Evolutionary conservation across 441 rosid species (phyloP), one percentile per base, ranked within the genome.

Genomic region (Gossypium trilobum): DNA sequence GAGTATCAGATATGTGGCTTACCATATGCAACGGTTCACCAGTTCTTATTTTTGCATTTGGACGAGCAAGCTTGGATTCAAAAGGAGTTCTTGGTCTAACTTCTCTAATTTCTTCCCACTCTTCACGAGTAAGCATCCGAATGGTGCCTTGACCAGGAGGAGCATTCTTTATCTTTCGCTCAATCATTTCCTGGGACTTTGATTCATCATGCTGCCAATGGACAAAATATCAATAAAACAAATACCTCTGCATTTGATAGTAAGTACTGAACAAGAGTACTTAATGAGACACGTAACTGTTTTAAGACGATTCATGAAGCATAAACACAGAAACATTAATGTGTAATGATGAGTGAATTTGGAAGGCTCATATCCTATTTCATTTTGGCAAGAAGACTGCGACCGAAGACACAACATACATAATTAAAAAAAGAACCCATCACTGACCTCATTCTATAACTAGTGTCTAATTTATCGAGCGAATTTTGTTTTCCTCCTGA

Each of bases 61-160:
- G 90, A 59, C 97, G 92, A 74, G 97, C 97, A 81, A 91, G 91
- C 85, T 83, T 91, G 77, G 99, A 95, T 81, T 95, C 99, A 52
- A 92, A 92, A 52, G 97, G 98, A 57, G 98, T 92, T 85, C 97
- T 86, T 14, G 99, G 96, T 79, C 99, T 89, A 76, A 89, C 88
- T 82, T 92, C 97, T 67, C 91, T 83, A 70, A 92, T 68, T 72
- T 84, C 83, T 61, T 88, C 95, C 98, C 99, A 95, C 74, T 95
- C 99, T 71, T 92, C 93, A 16, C 85, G 95, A 44, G 79, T 82
- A 17, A 95, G 81, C 98, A 87, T 88, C 86, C 95, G 73, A 62
- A 88, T 83, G 0, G 90, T 84, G 75, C 98, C 99, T 87, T 85
- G 91, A 70, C 87, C 97, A 14, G 81, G 79, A 67, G 96, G 99